Base-by-base conservation (phyloP, 805 yeast genomes). In the Spathaspora hagerdaliae region DNA sequence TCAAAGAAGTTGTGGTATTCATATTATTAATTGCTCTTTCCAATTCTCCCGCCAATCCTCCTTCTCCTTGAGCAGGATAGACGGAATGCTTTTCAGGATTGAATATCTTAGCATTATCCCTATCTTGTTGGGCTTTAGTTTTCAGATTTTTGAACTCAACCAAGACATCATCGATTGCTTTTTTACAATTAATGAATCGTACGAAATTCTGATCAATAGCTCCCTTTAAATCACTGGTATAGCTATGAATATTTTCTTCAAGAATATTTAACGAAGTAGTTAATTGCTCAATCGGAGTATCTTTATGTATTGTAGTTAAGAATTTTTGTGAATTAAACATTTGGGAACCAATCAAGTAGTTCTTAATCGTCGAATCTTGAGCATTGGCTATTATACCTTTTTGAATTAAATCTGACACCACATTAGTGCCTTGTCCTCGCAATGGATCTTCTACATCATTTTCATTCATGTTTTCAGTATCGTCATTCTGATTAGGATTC, bases 1-100 rank as follows among this genome's bases (percentile, higher is more conserved):
- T 63, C 37, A 69, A 53, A 7, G 70, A 53, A 0, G 74, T 61
- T 1, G 70, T 58, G 31, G 65, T 51, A 43, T 68, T 70, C 39
- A 71, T 54, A 49, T 68, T 67, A 45, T 69, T 68, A 34, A 71
- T 57, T 3, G 71, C 57, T 39, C 63, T 69, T 51, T 71, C 77
- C 33, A 71, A 56, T 43, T 64, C 73, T 5, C 65, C 53, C 27
- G 56, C 55, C 31, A 71, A 54, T 1, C 35, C 46, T 2, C 42
- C 42, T n/a, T 24, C 47, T 6, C 24, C n/a, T 3, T 27, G 11
- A 6, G 3, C n/a, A 9, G 32, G 32, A 29, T 29, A 11, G 13
- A 51, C 49, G 42, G 41, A 50, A 36, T 31, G 48, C 37, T 52
- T 50, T 13, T 58, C 53, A 0, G 77, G 75, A 44, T 71, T 66